These are phyloP conservation scores for Pyrenochaeta sp. DNA, from an alignment of 2,329 filamentous ascomycete species.

Conservation along the genomic window DNA sequence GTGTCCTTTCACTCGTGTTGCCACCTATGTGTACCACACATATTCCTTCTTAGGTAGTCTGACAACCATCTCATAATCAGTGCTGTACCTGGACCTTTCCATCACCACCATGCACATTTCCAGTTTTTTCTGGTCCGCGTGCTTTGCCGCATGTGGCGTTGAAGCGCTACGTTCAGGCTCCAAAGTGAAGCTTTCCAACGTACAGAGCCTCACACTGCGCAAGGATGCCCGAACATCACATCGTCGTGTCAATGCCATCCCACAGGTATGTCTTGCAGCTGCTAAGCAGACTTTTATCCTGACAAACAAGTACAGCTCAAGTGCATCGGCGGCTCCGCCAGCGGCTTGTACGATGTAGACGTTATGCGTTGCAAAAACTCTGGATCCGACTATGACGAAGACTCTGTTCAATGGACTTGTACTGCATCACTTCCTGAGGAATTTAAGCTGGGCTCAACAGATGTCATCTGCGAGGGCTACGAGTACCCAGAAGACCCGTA, in stretches of 20 bases:
- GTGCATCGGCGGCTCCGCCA: constrained; percentile 71
- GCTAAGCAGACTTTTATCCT: not conserved
- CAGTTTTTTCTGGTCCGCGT: constrained; percentile 38
- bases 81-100: not conserved
- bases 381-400: constrained; percentile 78
- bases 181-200: constrained; percentile 68
- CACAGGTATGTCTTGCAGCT: constrained; percentile 52
- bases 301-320: constrained; percentile 62
- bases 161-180: constrained; percentile 48
- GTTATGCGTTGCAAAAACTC: constrained; percentile 90
- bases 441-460: constrained; percentile 81
- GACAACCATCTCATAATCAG: too few species aligned
- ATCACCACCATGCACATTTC: constrained; percentile 37
- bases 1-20: constrained; percentile 34
- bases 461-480: constrained; percentile 94
- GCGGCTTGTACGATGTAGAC: constrained; percentile 74
- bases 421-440: constrained; percentile 68
- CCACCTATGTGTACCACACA: constrained; percentile 22
- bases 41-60: too few species aligned
- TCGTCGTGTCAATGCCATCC: constrained; percentile 77
- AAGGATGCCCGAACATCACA: constrained; percentile 72
- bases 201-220: constrained; percentile 81
- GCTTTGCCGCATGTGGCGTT: constrained; percentile 40
- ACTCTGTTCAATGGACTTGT: constrained; percentile 93
- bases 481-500: constrained; percentile 76